Evolutionary conservation across 345 rosid genomes (phyloP), one percentile per base, ranked within the genome.

Genomic region (Sonneratia alba): DNA sequence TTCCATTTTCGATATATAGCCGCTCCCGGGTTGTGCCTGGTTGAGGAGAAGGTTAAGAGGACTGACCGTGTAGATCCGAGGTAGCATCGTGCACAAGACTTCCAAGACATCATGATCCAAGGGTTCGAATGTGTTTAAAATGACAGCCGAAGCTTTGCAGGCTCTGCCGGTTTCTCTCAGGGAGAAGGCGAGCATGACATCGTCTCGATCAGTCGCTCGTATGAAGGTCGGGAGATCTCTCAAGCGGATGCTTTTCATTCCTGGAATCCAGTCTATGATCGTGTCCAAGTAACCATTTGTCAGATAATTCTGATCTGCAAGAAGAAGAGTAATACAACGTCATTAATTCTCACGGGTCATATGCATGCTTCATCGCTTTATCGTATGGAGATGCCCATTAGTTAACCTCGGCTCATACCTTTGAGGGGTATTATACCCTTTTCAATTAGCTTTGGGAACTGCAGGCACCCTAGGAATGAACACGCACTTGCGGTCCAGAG

Each of bases 191-290:
- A 74, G 79, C 82, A 83, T 45, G 34, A 73, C 11, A 9, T 82
- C 89, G 34, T 83, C 66, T 0, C 12, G 66, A 53, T 83, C 73
- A 0, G 76, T 77, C 7, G 77, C 71, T 51, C 83, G 69, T 21
- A 79, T 74, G 42, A 74, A 82, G 70, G 59, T 74, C 1, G 85
- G 87, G 8, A 83, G 47, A 59, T 86, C 87, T 71, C 72, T 80
- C 1, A 83, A n/a, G 1, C 87, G 73, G 0, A 75, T 77, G 74
- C 75, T 72, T 15, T 24, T 74, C 85, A 75, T 68, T 32, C 82
- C 83, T 0, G 80, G 85, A 67, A 86, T 77, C 85, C 87, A 79
- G 24, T 84, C 85, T 8, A 84, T 34, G 0, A 72, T 57, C 42
- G 22, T 59, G 8, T 84, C 78, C 7, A 81, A 74, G 4, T 76